Conservation (phyloP, 768 basidiomycete species). For the Lactarius deliciosus region DNA sequence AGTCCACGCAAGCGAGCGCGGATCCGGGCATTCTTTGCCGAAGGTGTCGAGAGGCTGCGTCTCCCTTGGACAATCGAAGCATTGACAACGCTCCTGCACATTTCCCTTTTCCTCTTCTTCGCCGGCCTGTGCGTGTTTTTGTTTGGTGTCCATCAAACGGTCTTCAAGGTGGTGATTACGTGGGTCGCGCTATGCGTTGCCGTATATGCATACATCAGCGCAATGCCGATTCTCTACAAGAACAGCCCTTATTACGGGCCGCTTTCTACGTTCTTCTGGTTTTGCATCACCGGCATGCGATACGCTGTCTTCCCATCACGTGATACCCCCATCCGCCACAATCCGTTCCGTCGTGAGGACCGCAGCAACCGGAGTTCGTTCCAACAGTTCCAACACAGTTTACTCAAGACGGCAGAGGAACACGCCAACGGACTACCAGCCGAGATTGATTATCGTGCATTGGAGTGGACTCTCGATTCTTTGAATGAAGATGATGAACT, state of each 20-base stretch:
- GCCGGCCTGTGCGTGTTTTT: constrained; percentile 19
- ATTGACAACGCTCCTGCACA: constrained; percentile 16
- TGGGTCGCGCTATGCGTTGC: constrained; percentile 8
- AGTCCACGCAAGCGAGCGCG: constrained; percentile 10
- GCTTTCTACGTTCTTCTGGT: background rate
- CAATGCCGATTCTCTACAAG: background rate
- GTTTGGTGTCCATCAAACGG: constrained; percentile 14
- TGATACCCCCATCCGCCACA: background rate
- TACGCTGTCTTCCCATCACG: background rate
- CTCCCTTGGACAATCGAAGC: constrained; percentile 9
- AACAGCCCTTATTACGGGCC: constrained; percentile 16
- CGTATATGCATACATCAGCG: background rate
- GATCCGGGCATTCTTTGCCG: constrained; percentile 5
- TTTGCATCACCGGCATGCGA: constrained; percentile 12
- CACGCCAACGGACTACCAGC: background rate
- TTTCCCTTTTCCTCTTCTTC: constrained; percentile 27
- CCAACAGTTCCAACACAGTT: constrained; percentile 3
- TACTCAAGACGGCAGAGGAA: constrained; percentile 6
- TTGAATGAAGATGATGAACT: no score
- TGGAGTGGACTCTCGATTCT: no score
- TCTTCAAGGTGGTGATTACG: background rate
- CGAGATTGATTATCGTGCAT: constrained; percentile 10
- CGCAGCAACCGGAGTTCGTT: background rate
- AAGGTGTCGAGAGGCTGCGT: constrained; percentile 7
- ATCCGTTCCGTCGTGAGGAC: background rate